Evolutionary conservation across 768 basidiomycete genomes (phyloP).

Genomic region (Pleurotus djamor): DNA sequence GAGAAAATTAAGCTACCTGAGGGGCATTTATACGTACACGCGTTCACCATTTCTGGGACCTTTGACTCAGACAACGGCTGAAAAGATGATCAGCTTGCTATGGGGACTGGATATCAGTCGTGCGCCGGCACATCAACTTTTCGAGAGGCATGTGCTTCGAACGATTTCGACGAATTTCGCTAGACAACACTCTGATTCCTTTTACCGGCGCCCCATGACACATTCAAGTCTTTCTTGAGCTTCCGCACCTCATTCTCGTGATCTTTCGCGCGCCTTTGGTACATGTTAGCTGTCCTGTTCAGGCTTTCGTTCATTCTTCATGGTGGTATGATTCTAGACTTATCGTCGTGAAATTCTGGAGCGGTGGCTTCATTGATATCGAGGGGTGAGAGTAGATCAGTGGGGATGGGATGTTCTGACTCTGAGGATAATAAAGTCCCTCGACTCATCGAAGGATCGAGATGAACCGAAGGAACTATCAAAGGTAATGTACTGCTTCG

Average conservation of each 20-base stretch:
- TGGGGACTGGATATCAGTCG: too few relatives aligned
- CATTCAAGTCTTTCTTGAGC: neutral
- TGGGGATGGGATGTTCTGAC: neutral
- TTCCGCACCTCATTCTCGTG: neutral
- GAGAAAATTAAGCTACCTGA: too few relatives aligned
- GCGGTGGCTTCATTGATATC: neutral
- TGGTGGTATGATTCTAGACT: neutral
- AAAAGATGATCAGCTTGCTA: too few relatives aligned
- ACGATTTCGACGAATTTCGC: neutral
- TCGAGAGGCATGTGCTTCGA: neutral
- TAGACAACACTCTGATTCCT: neutral
- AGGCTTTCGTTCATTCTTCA: neutral
- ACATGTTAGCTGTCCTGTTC: neutral
- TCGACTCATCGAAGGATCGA: neutral
- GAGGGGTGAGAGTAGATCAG: slow-evolving; percentile 2
- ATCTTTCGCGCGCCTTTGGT: neutral
- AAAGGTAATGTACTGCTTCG: neutral
- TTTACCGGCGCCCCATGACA: neutral
- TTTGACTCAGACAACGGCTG: too few relatives aligned
- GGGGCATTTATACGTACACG: too few relatives aligned
- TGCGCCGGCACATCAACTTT: too few relatives aligned
- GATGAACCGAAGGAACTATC: neutral
- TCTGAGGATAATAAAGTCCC: neutral
- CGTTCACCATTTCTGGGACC: too few relatives aligned
- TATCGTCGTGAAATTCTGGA: neutral